phyloP scores from a whole-genome alignment of 2,329 filamentous ascomycete genomes.

The Tolypocladium cylindrosporum region DNA sequence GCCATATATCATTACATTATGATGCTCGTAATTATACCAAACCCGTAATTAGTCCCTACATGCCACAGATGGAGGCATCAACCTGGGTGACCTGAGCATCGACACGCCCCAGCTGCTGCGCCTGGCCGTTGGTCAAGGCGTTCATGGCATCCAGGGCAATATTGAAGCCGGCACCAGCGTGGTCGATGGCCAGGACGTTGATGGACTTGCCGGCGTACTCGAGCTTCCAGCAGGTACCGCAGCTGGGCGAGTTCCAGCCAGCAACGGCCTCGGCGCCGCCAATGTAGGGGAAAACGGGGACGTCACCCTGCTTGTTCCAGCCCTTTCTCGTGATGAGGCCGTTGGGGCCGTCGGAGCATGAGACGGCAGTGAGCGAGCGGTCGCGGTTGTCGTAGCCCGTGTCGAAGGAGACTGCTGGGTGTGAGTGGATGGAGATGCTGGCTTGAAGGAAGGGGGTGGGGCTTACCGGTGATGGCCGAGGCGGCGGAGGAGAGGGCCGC shows the following conservation, averaged over 20 bases:
- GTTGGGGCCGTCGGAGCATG: constrained; percentile 59
- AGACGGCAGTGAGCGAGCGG: constrained; percentile 44
- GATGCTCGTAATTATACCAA: background rate
- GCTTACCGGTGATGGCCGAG: constrained; percentile 24
- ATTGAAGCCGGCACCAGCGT: constrained; percentile 40
- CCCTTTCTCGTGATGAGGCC: constrained; percentile 54
- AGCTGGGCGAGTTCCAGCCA: constrained; percentile 46
- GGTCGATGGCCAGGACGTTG: constrained; percentile 47
- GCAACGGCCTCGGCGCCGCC: constrained; percentile 41
- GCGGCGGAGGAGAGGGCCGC: constrained; percentile 26
- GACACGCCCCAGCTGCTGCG: constrained; percentile 37
- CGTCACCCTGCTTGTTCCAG: constrained; percentile 43
- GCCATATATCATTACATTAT: background rate
- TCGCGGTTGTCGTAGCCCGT: constrained; percentile 53
- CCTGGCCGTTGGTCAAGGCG: constrained; percentile 41
- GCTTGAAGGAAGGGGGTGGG: background rate
- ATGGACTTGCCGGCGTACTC: constrained; percentile 40
- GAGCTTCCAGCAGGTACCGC: constrained; percentile 50
- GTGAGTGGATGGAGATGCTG: background rate
- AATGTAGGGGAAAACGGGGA: constrained; percentile 43
- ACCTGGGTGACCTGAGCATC: constrained; percentile 38
- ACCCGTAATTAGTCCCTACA: constrained; percentile 12
- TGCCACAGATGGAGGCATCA: constrained; percentile 30
- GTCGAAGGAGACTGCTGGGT: constrained; percentile 55
- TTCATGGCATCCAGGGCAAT: constrained; percentile 47